These are phyloP conservation scores for Cladosporium phlei DNA, from an alignment of 2,329 filamentous ascomycete species.

Conservation along the genomic window DNA sequence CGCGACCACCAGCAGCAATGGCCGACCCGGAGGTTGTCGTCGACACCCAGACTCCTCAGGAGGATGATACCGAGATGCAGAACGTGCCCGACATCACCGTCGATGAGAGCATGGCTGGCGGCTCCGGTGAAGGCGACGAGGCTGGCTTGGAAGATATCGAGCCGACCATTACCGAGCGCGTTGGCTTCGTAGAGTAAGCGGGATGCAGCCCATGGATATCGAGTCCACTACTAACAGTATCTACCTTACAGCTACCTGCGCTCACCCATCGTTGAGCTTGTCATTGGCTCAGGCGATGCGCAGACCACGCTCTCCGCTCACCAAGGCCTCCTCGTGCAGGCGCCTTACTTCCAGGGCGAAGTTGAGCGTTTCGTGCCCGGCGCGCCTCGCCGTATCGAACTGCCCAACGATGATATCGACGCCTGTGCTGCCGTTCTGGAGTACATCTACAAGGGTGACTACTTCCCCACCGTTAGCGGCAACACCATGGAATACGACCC, in stretches of 20 bases:
- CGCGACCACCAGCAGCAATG: conserved; percentile 19
- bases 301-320: conserved; percentile 70
- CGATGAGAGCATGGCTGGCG: conserved; percentile 13
- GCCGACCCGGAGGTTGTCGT: conserved; percentile 30
- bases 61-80: conserved; percentile 42
- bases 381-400: conserved; percentile 60
- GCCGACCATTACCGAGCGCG: conserved; percentile 36
- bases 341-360: conserved; percentile 66
- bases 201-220: neutral
- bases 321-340: conserved; percentile 68
- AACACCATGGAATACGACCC: conserved; percentile 66
- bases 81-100: conserved; percentile 28
- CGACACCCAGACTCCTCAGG: conserved; percentile 19
- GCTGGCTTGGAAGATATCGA: conserved; percentile 41
- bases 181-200: conserved; percentile 44
- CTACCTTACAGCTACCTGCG: conserved; percentile 41
- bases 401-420: conserved; percentile 63
- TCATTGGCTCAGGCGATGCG: conserved; percentile 48
- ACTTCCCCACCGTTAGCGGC: conserved; percentile 67
- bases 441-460: conserved; percentile 79
- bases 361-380: conserved; percentile 57
- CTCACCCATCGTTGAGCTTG: conserved; percentile 45
- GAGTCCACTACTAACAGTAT: neutral
- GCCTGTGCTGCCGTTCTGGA: conserved; percentile 76
- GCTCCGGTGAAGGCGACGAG: conserved; percentile 27